Percentiles rank a stretch among this genome's conserved stretches.
Conservation (phyloP, 2,329 filamentous ascomycete species). For the Ophiostoma sp. region DNA sequence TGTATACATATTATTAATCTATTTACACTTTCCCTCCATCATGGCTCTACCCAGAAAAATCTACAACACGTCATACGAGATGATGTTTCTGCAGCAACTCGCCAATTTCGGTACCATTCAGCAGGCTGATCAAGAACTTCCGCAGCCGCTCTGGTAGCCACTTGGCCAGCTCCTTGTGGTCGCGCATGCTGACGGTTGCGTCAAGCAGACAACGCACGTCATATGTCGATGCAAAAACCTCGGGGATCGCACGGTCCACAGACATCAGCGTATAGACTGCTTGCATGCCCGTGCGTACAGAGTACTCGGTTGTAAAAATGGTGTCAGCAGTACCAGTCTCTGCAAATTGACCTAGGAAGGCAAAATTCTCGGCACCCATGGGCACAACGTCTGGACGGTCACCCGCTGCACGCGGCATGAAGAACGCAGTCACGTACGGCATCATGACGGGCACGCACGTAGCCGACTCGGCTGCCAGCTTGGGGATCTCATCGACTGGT, state of each 20-base stretch:
- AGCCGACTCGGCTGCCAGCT: slow-evolving; percentile 28
- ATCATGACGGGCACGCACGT: slow-evolving; percentile 37
- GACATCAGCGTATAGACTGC: slow-evolving; percentile 33
- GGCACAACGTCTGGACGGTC: slow-evolving; percentile 40
- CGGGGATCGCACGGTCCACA: slow-evolving; percentile 30
- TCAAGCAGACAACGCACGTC: slow-evolving; percentile 29
- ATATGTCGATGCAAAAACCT: slow-evolving; percentile 32
- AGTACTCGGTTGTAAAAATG: slow-evolving; percentile 39
- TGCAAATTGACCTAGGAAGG: slow-evolving; percentile 39
- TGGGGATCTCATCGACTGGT: slow-evolving; percentile 29
- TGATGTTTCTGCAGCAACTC: slow-evolving; percentile 26
- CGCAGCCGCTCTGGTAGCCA: slow-evolving; percentile 27
- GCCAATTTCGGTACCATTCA: slow-evolving; percentile 26
- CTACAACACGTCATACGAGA: slow-evolving; percentile 17
- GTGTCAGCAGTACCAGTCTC: slow-evolving; percentile 36
- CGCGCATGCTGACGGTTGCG: slow-evolving; percentile 26
- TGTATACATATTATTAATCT: no score
- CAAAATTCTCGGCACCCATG: slow-evolving; percentile 35
- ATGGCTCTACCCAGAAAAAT: no score
- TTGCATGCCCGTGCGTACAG: slow-evolving; percentile 34
- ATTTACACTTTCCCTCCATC: no score
- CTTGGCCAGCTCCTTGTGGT: slow-evolving; percentile 27
- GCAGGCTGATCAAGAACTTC: slow-evolving; percentile 21
- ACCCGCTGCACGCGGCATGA: slow-evolving; percentile 34
- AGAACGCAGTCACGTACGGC: slow-evolving; percentile 37